phyloP scores from a whole-genome alignment of 164 flowering plant genomes.

The Buxus sempervirens region DNA sequence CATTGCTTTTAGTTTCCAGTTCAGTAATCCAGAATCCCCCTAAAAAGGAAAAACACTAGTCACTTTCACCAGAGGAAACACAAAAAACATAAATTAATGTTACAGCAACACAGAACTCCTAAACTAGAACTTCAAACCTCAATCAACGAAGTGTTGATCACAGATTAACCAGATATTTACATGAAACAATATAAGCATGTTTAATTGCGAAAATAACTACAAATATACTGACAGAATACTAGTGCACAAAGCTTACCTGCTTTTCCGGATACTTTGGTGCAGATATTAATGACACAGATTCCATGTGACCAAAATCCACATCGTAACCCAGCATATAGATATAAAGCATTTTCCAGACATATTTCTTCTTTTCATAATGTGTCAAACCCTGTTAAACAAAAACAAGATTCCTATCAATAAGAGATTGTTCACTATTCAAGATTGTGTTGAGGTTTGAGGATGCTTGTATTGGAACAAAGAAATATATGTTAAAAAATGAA shows the following conservation, averaged over 20 bases:
- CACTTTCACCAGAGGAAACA: too few species aligned
- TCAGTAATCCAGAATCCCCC: neutral
- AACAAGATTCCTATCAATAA: neutral
- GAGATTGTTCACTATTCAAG: constrained; percentile 2
- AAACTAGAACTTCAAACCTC: too few species aligned
- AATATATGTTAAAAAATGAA: too few species aligned
- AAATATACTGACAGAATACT: neutral
- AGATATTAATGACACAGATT: constrained; percentile 96
- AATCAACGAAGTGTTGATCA: neutral
- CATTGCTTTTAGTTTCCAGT: neutral
- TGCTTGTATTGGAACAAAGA: too few species aligned
- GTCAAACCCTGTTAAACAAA: constrained; percentile 64
- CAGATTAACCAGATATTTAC: neutral
- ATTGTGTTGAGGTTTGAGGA: neutral
- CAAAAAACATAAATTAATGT: too few species aligned
- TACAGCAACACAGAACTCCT: too few species aligned
- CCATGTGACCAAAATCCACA: constrained; percentile 99
- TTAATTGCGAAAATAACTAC: neutral
- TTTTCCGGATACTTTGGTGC: constrained; percentile 99
- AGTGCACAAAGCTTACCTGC: constrained; percentile 52
- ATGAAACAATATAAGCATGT: neutral
- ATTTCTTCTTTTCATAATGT: constrained; percentile 96
- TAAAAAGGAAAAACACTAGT: too few species aligned
- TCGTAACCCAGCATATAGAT: constrained; percentile 97
- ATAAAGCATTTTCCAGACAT: constrained; percentile 99